Base-by-base conservation (phyloP, 305 asterid genomes). In the Vinca major region DNA sequence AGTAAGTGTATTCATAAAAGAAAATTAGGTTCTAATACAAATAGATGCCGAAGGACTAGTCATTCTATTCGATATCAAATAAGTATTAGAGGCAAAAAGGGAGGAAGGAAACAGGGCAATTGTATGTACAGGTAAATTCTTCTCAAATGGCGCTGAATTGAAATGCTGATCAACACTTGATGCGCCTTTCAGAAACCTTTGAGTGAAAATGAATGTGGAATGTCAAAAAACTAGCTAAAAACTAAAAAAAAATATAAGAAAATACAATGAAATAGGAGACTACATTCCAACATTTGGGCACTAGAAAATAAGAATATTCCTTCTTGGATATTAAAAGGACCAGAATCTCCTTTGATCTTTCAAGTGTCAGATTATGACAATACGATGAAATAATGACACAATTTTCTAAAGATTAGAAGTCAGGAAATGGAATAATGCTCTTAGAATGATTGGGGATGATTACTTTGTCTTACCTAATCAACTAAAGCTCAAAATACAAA, bases 131-230 rank as follows among this genome's bases (percentile, higher is more conserved):
- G 99, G 99, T 58, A 94, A 71, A 70, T 91, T 94, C 76, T 86
- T 84, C 84, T 89, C 93, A 53, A 82, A 86, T 69, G 97, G 95
- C 26, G 90, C 84, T 45, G 96, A 85, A 69, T 41, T 77, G 84
- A 91, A 89, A 84, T 91, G 97, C 71, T 87, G 93, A 86, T 94
- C 99, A 72, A 91, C 79, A 70, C 93, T 89, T 70, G 93, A 85
- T 81, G 99, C 99, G 71, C 99, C 99, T 80, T 85, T 83, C 20
- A 94, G 89, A 75, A 94, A 94, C 86, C 99, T 94, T 82, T 80
- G 48, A 36, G 71, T 51, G 58, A 78, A 72, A 74, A 51, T 65
- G 68, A 66, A 66, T 3, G 67, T 5, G 63, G 70, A 44, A 73
- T 64, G 71, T 82, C 74, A 83, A 67, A 62, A 48, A 64, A 69